A percentile compares a stretch with the other conserved stretches of the same genome.
These are phyloP conservation scores for Catenaria anguillulae DNA, from an alignment of 371 early-diverging fungal species.

Conservation along the genomic window DNA sequence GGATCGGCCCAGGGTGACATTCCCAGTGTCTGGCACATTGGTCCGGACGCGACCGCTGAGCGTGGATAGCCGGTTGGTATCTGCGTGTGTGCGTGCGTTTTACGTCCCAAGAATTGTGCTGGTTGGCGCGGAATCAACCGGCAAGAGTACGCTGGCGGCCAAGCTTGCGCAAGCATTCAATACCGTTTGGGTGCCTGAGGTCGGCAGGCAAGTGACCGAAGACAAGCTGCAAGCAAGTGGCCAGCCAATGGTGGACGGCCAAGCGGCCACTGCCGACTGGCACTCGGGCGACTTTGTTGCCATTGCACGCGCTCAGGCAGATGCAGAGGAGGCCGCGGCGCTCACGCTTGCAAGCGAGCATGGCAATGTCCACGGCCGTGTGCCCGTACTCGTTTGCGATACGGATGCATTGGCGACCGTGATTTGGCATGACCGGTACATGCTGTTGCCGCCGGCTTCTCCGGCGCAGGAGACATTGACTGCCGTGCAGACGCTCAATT, in stretches of 20 bases:
- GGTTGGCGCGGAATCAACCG: background rate
- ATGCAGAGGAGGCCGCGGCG: background rate
- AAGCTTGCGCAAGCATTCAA: background rate
- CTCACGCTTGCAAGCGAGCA: background rate
- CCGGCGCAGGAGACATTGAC: background rate
- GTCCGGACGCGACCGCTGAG: background rate
- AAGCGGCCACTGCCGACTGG: background rate
- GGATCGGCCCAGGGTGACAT: background rate
- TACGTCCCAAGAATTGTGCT: background rate
- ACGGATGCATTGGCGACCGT: background rate
- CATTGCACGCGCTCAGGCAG: background rate
- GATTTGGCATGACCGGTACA: slow-evolving; percentile 1
- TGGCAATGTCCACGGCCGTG: too few species aligned
- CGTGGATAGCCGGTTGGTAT: too few species aligned
- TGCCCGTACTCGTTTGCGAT: background rate
- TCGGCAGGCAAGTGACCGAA: background rate
- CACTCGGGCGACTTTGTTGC: background rate
- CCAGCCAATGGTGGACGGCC: too few species aligned
- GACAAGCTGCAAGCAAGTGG: background rate
- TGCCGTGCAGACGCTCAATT: background rate
- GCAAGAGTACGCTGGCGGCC: background rate
- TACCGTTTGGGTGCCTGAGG: background rate
- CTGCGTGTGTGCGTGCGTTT: background rate
- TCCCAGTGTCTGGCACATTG: background rate
- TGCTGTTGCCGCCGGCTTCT: background rate